phyloP scores from a whole-genome alignment of 1,284 basidiomycete genomes.

The Macrocybe sp. region DNA sequence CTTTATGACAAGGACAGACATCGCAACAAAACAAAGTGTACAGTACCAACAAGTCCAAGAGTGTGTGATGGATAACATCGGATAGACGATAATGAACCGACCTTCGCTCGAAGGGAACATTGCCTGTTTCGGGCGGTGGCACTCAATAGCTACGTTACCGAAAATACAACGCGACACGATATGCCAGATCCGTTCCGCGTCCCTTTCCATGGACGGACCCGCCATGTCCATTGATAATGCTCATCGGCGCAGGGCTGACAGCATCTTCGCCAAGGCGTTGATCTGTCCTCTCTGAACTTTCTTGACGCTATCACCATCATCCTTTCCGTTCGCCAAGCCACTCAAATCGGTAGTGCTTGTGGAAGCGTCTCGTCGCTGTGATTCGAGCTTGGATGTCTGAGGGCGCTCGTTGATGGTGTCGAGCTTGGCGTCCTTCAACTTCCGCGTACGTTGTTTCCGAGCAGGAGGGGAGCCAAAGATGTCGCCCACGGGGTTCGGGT shows the following conservation, averaged over 20 bases:
- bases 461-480: slow-evolving; percentile 56
- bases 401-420: slow-evolving; percentile 73
- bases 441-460: slow-evolving; percentile 61
- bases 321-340: slow-evolving; percentile 29
- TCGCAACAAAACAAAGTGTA: slow-evolving; percentile 14
- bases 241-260: slow-evolving; percentile 69
- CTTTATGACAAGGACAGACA: slow-evolving; percentile 18
- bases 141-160: slow-evolving; percentile 41
- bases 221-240: slow-evolving; percentile 11
- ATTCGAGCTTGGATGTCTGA: slow-evolving; percentile 28
- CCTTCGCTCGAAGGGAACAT: slow-evolving; percentile 24
- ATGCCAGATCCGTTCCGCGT: slow-evolving; percentile 23
- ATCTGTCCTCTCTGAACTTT: slow-evolving; percentile 84
- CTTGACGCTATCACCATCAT: slow-evolving; percentile 53
- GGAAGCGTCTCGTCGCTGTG: slow-evolving; percentile 48
- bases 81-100: slow-evolving; percentile 9
- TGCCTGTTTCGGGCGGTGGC: slow-evolving; percentile 38
- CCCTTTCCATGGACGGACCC: slow-evolving; percentile 14
- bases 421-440: slow-evolving; percentile 57
- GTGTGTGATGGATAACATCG: slow-evolving; percentile 11
- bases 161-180: slow-evolving; percentile 39
- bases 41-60: slow-evolving; percentile 13
- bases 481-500: slow-evolving; percentile 55
- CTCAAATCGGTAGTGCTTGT: slow-evolving; percentile 67
- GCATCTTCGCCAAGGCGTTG: slow-evolving; percentile 78